Base-by-base conservation (phyloP, 2,329 filamentous ascomycete genomes). In the Sporothrix schenckii region DNA sequence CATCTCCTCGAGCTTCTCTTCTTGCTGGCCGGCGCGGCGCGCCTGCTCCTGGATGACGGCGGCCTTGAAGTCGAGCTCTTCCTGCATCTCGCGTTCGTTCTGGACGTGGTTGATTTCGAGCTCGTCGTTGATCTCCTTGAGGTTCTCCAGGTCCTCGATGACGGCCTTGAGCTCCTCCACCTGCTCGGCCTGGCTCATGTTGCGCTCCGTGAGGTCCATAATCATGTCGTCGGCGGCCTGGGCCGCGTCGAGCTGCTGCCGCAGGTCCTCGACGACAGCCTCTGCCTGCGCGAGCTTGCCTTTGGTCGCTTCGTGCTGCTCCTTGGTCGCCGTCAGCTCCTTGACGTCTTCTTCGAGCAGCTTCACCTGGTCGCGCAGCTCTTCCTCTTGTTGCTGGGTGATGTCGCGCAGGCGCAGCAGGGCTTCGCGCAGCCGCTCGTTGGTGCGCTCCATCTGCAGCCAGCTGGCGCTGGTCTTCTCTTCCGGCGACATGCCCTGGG, bases 41-140 rank as follows among this genome's bases (percentile, higher is more conserved):
- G 86, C 85, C 76, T 96, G 91, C 77, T 98, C 94, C n/a, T 88
- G 85, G 73, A 97, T 91, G 72, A 97, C 82, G 69, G 86, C 87
- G 74, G 97, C 94, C 78, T 92, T 92, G 80, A 93, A 91, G 77
- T 97, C 94, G 69, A 98, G 87, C 76, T 97, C 94, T 75, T 96
- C 92, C 78, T 97, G 93, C 80, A 99, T 87, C 78, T 98, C 94
- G 79, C 94, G 97, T 78, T 97, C 92, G 49, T 93, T 92, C 77
- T 97, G 93, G 4, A 95, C 88, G 77, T 97, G 94, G 77, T 97
- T 97, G 75, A 92, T 87, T 78, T 97, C 94, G 3, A 99, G 88
- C 80, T 99, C 95, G 76, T 98, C 94, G 75, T 93, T 96, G 75
- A 98, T 89, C 77, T 99, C 94, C 78, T 93, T 94, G 68, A 98